Base-by-base conservation (phyloP, 495 filamentous ascomycete genomes). In the Cudoniella acicularis region DNA sequence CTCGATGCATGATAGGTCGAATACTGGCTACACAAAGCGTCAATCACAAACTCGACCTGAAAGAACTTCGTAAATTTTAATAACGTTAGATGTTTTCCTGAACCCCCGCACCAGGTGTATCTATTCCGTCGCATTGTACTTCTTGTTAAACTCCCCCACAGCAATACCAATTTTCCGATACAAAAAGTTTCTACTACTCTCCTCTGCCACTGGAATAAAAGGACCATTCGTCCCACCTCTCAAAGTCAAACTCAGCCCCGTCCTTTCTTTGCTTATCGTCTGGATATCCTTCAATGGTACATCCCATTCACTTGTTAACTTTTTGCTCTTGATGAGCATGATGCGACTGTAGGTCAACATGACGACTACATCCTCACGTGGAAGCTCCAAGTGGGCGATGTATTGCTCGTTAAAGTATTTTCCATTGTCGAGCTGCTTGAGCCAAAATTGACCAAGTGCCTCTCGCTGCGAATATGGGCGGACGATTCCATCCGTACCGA, bases 401-500 rank as follows among this genome's bases (percentile, higher is more conserved):
- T 98, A 98, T 67, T 92, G 83, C 72, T 98, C 95, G 74, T 93
- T 85, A 82, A 98, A 98, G 77, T 90, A 96, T 75, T 92, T 95
- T 49, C 94, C 94, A 59, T 96, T 92, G 67, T 98, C 95, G 1
- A 94, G 81, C 20, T 96, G 96, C 77, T 98, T 98, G 63, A 98
- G 85, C 94, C 94, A 98, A 77, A 92, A 96, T 72, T 98, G 94
- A 9, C 94, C 94, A 13, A 98, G 84, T 0, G 94, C 92, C 77
- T 98, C 94, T 16, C 94, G 90, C 71, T 98, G 92, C 13, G 85
- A 91, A 77, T 96, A 98, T 4, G 94, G 95, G 4, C 94, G 87
- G 18, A 98, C 92, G 57, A 98, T 88, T 30, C 92, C 94, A 69
- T 98, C 94, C 40, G 85, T 82, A 18, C 90, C 89, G 57, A 98